Base-by-base conservation (phyloP, 2,329 filamentous ascomycete species). In the Dactylonectria estremocensis region DNA sequence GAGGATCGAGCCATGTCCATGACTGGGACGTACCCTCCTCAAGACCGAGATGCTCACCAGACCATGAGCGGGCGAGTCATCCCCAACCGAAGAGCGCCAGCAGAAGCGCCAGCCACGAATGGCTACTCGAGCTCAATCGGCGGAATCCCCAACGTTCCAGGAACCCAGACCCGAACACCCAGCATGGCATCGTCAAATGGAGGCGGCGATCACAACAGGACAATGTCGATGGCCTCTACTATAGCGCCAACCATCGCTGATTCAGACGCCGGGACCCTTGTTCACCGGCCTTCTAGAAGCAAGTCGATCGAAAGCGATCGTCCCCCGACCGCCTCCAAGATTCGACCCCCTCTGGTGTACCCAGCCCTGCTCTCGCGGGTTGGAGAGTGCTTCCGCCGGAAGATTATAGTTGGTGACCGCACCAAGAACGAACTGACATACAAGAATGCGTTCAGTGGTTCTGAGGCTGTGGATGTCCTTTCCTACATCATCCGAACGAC, bases 391-490 rank as follows among this genome's bases (percentile, higher is more conserved):
- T 98, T 99, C 82, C 91, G 94, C 59, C 94, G 97, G 75, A 92
- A 95, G 80, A 95, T 99, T 55, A 89, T 91, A 24, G 88, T 95
- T 24, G 91, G 92, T 60, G 96, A 98, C 77, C 91, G 95, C 69
- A 95, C 94, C 71, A 99, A 99, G 87, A 98, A 99, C 85, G 95
- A 95, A 63, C 86, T 99, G 68, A 95, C 95, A 2, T 99, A 99
- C 84, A 97, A 97, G 80, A 97, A 96, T 81, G 94, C 95, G 3
- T 99, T 99, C 80, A 97, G 94, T 68, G 96, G 96, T 73, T 93
- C 94, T 24, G 96, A 99, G 80, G 95, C 96, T 20, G 96, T 99
- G 20, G 96, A 99, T 80, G 88, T 98, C 66, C 92, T 99, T 71
- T 94, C 94, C 1, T 97, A 97, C 78, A 98, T 99, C 72, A 98